Percentiles rank a stretch among this genome's conserved stretches.
These are phyloP conservation scores for Magnaporthiopsis incrustans DNA, from an alignment of 2,329 filamentous ascomycete genomes.

Conservation along the genomic window DNA sequence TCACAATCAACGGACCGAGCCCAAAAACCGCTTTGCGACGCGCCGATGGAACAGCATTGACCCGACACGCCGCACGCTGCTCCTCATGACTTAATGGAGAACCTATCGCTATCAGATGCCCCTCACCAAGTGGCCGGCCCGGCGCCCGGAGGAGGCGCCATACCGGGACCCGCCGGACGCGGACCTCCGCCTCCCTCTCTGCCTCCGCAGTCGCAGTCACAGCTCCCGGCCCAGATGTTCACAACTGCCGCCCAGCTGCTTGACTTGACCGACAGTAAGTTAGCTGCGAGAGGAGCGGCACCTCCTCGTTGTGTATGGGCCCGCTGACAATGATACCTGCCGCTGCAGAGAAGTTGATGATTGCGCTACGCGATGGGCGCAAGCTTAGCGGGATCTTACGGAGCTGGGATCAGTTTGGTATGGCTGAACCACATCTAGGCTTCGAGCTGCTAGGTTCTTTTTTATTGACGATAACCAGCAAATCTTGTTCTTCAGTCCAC, in stretches of 20 bases:
- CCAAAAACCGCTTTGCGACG: not conserved
- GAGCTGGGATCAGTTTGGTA: constrained; percentile 98
- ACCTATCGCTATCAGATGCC: constrained; percentile 22
- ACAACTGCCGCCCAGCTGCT: constrained; percentile 92
- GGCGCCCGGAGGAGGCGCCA: constrained; percentile 18
- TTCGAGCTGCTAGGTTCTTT: not conserved
- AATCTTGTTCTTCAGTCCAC: constrained; percentile 94
- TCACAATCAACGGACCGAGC: not conserved
- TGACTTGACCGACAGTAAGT: constrained; percentile 92
- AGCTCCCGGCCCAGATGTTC: constrained; percentile 92
- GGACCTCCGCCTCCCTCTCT: constrained; percentile 14
- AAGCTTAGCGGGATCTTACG: constrained; percentile 89
- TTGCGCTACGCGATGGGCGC: constrained; percentile 84
- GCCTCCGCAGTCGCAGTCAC: constrained; percentile 42
- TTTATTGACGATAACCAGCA: constrained; percentile 41
- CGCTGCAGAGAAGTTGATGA: constrained; percentile 81
- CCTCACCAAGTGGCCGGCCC: constrained; percentile 19
- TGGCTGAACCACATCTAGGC: constrained; percentile 14
- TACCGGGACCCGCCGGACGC: constrained; percentile 15
- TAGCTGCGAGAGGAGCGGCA: not conserved
- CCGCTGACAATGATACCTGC: not conserved
- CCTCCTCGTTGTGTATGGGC: not conserved
- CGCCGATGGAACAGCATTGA: not conserved
- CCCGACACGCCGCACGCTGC: not conserved
- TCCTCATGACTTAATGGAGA: constrained; percentile 19